phyloP scores from a whole-genome alignment of 2,329 filamentous ascomycete genomes.

The Alternaria arbusti region DNA sequence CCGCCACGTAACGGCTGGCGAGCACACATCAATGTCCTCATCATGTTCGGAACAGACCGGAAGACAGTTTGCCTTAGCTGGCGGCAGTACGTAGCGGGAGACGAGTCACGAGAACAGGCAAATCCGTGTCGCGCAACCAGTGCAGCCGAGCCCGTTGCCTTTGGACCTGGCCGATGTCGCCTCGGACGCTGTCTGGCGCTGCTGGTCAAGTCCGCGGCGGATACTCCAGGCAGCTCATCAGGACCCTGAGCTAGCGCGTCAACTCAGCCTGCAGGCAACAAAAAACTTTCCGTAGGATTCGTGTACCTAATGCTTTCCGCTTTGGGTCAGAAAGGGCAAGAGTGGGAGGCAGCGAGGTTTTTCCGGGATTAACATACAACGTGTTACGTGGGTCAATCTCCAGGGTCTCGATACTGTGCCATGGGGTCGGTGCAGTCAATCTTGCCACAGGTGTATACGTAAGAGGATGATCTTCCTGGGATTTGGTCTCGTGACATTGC shows the following conservation, averaged over 20 bases:
- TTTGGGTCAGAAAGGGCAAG: constrained; percentile 12
- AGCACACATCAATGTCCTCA: constrained; percentile 6
- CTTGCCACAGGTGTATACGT: background rate
- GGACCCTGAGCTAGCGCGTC: constrained; percentile 14
- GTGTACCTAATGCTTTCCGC: constrained; percentile 27
- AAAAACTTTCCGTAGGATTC: constrained; percentile 8
- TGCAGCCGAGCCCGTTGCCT: constrained; percentile 7
- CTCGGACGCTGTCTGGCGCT: constrained; percentile 10
- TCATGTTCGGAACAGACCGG: constrained; percentile 40
- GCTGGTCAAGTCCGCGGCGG: constrained; percentile 24
- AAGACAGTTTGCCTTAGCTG: constrained; percentile 22
- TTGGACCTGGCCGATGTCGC: constrained; percentile 45
- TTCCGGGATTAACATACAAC: constrained; percentile 9
- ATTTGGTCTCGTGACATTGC: background rate
- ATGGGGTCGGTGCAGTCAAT: background rate
- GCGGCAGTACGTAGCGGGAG: constrained; percentile 15
- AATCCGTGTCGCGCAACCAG: constrained; percentile 26
- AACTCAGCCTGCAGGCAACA: constrained; percentile 12
- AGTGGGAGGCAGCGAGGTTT: constrained; percentile 19
- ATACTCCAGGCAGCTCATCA: constrained; percentile 34
- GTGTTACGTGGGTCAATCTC: constrained; percentile 18
- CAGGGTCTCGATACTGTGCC: constrained; percentile 4
- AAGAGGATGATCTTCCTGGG: background rate
- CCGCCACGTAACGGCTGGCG: constrained; percentile 17
- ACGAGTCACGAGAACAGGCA: constrained; percentile 47